Evolutionary conservation across 805 yeast genomes (phyloP), one percentile per base, ranked within the genome.

Genomic region (Metschnikowia koreensis): DNA sequence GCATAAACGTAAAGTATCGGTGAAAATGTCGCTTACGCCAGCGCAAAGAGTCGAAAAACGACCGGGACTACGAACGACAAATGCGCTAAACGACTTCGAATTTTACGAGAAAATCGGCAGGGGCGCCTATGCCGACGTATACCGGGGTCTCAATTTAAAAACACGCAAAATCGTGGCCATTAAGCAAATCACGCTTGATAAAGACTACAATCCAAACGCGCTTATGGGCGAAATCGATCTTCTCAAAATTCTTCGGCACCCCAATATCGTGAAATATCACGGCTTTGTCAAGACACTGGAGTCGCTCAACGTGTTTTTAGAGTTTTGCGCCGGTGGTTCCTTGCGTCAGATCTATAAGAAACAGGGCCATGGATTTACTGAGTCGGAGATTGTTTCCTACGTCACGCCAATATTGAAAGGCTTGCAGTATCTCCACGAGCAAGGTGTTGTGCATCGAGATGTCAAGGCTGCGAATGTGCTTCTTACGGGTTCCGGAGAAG

Each of bases 121-220:
- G 53, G 99, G 99, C 1, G 97, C 97, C 0, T 91, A 83, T 65
- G 98, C 97, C 1, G 81, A 81, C 38, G 97, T 93, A 4, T 91
- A 85, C 67, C 79, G 81, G 52, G 97, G 93, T 0, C 70, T 83
- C 29, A 87, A 90, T 60, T 68, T 78, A 53, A 74, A 72, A 48
- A 87, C 92, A 0, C 81, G 82, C 7, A 84, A 82, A 48, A 76
- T 83, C 2, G 87, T 89, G 5, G 97, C 97, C 1, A 81, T 91
- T 26, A 90, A 90, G 65, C 92, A 87, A 64, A 83, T 90, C 31
- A 70, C 77, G n/a, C 74, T 87, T 40, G 84, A 73, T 27, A 77
- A 72, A 47, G 76, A 69, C 57, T 78, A 75, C 55, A 73, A 74
- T 48, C 74, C 74, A 7, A 61, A 58, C 41, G 75, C 67, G 44